phyloP scores from a whole-genome alignment of 805 yeast genomes.

The Barnettozyma wickerhamii region DNA sequence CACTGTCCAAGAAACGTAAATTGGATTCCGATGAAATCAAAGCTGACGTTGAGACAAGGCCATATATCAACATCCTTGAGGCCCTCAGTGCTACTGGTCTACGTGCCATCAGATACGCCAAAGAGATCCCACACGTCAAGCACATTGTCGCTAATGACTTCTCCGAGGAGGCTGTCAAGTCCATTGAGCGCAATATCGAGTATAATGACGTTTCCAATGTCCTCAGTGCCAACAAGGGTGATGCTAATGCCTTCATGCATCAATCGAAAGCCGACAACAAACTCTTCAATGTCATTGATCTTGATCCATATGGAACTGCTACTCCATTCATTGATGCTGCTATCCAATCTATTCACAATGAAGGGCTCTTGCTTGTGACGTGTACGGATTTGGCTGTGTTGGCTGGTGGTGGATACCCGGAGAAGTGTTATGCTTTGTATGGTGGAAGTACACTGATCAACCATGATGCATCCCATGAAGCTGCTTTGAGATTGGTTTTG shows the following conservation, averaged over 20 bases:
- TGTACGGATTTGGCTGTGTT: constrained; percentile 95
- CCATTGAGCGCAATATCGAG: constrained; percentile 67
- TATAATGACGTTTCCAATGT: constrained; percentile 55
- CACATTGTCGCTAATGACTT: constrained; percentile 87
- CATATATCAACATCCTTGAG: constrained; percentile 68
- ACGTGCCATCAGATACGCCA: constrained; percentile 89
- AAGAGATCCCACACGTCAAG: constrained; percentile 76
- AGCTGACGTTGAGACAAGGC: constrained; percentile 13
- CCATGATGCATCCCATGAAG: constrained; percentile 86
- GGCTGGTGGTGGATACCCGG: constrained; percentile 96
- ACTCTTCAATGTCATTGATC: constrained; percentile 79
- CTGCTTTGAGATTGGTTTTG: constrained; percentile 82
- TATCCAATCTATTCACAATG: constrained; percentile 74
- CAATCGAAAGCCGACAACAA: constrained; percentile 34
- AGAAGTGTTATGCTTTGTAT: constrained; percentile 89
- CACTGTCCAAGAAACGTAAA: constrained; percentile 28
- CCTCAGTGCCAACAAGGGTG: constrained; percentile 73
- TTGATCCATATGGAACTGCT: constrained; percentile 98
- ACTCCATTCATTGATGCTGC: constrained; percentile 95
- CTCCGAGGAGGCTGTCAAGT: constrained; percentile 76
- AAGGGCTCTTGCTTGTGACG: constrained; percentile 83
- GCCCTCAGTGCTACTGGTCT: constrained; percentile 95
- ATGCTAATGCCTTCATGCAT: constrained; percentile 85
- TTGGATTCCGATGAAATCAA: constrained; percentile 24
- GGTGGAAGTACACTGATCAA: constrained; percentile 80